A percentile compares a stretch with the other conserved stretches of the same genome.
Evolutionary conservation across 495 filamentous ascomycete species (phyloP).

Genomic region (Durotheca rogersii): DNA sequence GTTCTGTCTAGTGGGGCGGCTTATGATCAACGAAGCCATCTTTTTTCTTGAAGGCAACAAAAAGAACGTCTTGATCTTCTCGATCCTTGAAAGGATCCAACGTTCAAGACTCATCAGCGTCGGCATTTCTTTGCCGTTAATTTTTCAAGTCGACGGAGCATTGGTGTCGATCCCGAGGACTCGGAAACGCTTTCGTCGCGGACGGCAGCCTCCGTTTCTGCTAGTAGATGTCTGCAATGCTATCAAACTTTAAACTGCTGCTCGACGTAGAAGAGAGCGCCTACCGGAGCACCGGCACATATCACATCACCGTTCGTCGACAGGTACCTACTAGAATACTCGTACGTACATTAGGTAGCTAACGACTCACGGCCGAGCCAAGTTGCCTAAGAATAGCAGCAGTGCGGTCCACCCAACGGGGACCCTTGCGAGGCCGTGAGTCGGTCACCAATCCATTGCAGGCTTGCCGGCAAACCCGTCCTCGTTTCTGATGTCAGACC

Average conservation of each 20-base stretch:
- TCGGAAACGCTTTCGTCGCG: constrained; percentile 5
- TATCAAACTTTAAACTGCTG: too few species aligned
- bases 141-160: neutral
- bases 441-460: constrained; percentile 23
- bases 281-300: constrained; percentile 4
- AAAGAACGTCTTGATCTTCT: too few species aligned
- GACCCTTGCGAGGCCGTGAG: constrained; percentile 10
- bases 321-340: too few species aligned
- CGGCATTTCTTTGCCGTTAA: constrained; percentile 7
- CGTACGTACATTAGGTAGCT: too few species aligned
- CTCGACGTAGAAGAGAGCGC: neutral
- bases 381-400: constrained; percentile 28
- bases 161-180: neutral
- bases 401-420: constrained; percentile 14
- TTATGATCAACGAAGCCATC: constrained; percentile 9
- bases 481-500: constrained; percentile 27
- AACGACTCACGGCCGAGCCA: constrained; percentile 18
- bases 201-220: too few species aligned
- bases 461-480: constrained; percentile 21
- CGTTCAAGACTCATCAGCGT: neutral
- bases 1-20: constrained; percentile 14
- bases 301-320: too few species aligned
- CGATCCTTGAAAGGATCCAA: constrained; percentile 8
- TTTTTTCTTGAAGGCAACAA: constrained; percentile 1
- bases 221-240: too few species aligned